Evolutionary conservation across 441 rosid genomes (phyloP), one percentile per base, ranked within the genome.

Genomic region (Arabidopsis hybrid): DNA sequence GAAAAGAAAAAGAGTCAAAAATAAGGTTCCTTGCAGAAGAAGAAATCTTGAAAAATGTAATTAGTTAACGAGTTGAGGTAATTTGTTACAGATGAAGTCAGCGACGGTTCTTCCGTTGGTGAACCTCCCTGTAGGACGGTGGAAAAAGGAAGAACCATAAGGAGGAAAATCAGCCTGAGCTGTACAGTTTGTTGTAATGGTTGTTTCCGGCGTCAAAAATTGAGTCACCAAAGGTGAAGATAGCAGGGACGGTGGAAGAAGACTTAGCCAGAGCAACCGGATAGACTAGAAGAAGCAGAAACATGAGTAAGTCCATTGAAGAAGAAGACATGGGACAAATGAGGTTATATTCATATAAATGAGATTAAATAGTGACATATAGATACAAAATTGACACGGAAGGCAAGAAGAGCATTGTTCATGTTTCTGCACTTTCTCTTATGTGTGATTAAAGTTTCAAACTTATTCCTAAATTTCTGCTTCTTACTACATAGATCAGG

Each of bases 121-220:
- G 83, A 91, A 91, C 74, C 94, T 83, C 5, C 94, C 94, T 17
- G 90, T 89, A 7, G 88, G 90, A 29, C 31, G 81, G 76, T 78
- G 83, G 66, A 85, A 85, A 75, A 86, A 89, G 7, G 76, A 75
- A 9, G 91, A 81, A 6, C 88, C 89, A 10, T 88, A 86, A 62
- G 91, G 93, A 13, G 87, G 81, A 49, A 83, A 91, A 82, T 88
- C 85, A 10, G 91, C 93, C 72, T 83, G 89, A 14, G 83, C 91
- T 14, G 82, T 77, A 67, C 93, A 89, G 52, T 85, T 88, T 73
- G 79, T 77, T 85, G 67, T 82, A 83, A 59, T 79, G 90, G 65
- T 85, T 89, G 87, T 81, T 91, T 56, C 91, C 91, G 7, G 83
- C 86, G 75, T 89, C 88, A 7, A 89, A 79, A 11, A 87, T 74